phyloP scores from a whole-genome alignment of 495 filamentous ascomycete species.

The Lasiosphaeria ovina region DNA sequence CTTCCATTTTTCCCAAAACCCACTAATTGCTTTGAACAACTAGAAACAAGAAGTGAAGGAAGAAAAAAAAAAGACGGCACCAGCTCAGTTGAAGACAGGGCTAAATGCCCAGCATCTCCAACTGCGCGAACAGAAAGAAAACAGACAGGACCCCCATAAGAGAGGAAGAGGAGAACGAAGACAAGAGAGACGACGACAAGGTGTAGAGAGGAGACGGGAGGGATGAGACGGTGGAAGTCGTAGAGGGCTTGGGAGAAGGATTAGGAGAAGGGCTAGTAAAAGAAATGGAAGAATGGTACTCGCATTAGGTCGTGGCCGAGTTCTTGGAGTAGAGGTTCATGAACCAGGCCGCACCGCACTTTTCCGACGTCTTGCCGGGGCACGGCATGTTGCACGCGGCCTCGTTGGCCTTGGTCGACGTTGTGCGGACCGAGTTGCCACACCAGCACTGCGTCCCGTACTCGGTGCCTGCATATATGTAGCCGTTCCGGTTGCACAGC shows the following conservation, averaged over 20 bases:
- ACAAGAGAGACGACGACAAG: neutral
- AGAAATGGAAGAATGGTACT: neutral
- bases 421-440: slow-evolving; percentile 40
- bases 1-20: too few species aligned
- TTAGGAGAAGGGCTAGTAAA: neutral
- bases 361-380: slow-evolving; percentile 34
- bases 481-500: slow-evolving; percentile 41
- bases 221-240: too few species aligned
- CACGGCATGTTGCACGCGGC: slow-evolving; percentile 45
- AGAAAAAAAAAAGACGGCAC: too few species aligned
- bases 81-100: too few species aligned
- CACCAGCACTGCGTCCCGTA: slow-evolving; percentile 64
- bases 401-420: slow-evolving; percentile 32
- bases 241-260: too few species aligned
- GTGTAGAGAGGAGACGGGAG: too few species aligned
- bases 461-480: slow-evolving; percentile 56
- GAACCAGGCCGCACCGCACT: slow-evolving; percentile 40
- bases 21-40: too few species aligned
- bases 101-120: too few species aligned
- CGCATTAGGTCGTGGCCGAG: neutral
- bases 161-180: neutral
- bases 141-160: too few species aligned
- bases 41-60: too few species aligned
- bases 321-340: slow-evolving; percentile 41
- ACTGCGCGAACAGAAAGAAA: too few species aligned